Conservation (phyloP, 768 basidiomycete species). For the Mycena kentingensis region DNA sequence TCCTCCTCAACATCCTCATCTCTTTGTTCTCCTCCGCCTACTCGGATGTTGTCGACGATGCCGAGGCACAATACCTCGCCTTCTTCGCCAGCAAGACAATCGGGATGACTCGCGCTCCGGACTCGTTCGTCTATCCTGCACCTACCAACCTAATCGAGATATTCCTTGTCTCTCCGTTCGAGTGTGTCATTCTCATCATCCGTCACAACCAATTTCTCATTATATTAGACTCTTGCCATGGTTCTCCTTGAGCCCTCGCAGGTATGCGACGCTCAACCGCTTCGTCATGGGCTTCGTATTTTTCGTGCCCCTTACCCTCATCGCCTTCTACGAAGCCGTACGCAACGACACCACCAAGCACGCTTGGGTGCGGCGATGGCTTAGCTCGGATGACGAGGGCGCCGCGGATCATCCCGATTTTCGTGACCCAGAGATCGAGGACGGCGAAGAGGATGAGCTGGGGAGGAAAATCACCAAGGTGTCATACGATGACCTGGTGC, state of each 20-base stretch:
- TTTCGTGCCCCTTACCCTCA: slow-evolving; percentile 70
- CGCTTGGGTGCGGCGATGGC: slow-evolving; percentile 71
- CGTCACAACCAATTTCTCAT: not conserved
- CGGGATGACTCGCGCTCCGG: slow-evolving; percentile 83
- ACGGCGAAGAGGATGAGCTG: slow-evolving; percentile 48
- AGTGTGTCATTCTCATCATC: slow-evolving; percentile 62
- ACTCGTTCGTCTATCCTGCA: slow-evolving; percentile 85
- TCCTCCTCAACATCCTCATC: slow-evolving; percentile 91
- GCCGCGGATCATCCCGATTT: slow-evolving; percentile 53
- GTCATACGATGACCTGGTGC: slow-evolving; percentile 67
- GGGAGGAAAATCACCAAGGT: slow-evolving; percentile 71
- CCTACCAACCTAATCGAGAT: slow-evolving; percentile 90
- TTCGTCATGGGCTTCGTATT: slow-evolving; percentile 79
- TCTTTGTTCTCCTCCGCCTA: slow-evolving; percentile 95
- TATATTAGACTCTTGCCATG: slow-evolving; percentile 43
- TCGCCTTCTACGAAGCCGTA: slow-evolving; percentile 77
- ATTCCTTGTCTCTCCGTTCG: slow-evolving; percentile 79
- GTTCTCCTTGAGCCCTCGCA: slow-evolving; percentile 44
- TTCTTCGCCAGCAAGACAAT: slow-evolving; percentile 90
- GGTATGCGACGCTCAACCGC: slow-evolving; percentile 78
- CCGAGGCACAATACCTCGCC: slow-evolving; percentile 86
- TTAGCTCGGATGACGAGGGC: slow-evolving; percentile 59
- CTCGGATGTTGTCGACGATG: slow-evolving; percentile 81
- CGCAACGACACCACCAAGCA: slow-evolving; percentile 45
- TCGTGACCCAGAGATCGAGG: slow-evolving; percentile 63